Evolutionary conservation across 495 filamentous ascomycete genomes (phyloP).

Genomic region (Talaromyces adpressus): DNA sequence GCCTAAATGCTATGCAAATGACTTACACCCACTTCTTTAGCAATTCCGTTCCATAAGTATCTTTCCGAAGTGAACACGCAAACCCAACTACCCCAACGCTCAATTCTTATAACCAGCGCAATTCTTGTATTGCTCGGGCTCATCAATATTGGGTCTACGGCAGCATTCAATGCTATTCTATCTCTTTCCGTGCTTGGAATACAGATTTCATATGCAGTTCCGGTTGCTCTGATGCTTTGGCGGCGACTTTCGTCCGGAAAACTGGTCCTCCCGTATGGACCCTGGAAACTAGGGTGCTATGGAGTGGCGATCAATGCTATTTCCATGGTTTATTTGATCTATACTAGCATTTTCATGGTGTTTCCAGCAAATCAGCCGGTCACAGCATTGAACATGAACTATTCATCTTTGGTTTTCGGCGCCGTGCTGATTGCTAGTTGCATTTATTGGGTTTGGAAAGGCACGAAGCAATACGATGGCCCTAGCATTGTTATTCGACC

Average conservation of each 20-base stretch:
- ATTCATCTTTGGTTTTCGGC: conserved; percentile 30
- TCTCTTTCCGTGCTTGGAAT: conserved; percentile 35
- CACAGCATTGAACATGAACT: conserved; percentile 35
- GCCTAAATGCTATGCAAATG: not conserved
- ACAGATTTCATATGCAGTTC: conserved; percentile 42
- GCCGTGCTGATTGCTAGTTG: conserved; percentile 21
- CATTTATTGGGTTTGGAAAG: conserved; percentile 16
- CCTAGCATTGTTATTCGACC: conserved; percentile 5
- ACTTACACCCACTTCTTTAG: not conserved
- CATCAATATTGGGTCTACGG: conserved; percentile 45
- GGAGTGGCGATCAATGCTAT: conserved; percentile 37
- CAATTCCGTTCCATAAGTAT: not conserved
- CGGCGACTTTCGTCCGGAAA: conserved; percentile 28
- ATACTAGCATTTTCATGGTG: conserved; percentile 29
- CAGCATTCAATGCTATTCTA: conserved; percentile 39
- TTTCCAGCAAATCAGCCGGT: conserved; percentile 29
- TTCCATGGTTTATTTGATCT: conserved; percentile 23
- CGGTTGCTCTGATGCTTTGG: conserved; percentile 38
- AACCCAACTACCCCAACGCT: not conserved
- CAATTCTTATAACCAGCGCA: conserved; percentile 32
- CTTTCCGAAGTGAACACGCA: not conserved
- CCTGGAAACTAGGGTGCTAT: conserved; percentile 41
- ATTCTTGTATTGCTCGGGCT: conserved; percentile 40
- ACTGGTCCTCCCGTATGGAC: conserved; percentile 31
- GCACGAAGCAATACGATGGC: conserved; percentile 13